Evolutionary conservation across 139 green algal species (phyloP), one percentile per base, ranked within the genome.

Genomic region (Chlorella sorokiniana): DNA sequence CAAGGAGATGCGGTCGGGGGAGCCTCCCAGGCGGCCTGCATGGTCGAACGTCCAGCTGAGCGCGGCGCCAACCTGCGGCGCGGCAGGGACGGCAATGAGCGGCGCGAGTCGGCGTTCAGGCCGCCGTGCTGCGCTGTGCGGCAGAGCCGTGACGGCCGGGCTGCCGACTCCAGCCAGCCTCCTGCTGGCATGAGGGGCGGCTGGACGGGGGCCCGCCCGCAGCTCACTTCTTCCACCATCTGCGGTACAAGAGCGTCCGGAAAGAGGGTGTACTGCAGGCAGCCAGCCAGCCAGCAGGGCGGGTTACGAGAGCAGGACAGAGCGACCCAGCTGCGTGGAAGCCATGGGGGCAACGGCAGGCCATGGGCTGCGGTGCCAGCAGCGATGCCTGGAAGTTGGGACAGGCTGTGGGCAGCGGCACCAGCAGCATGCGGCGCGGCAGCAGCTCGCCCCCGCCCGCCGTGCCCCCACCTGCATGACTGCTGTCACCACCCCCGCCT

Each of bases 21-120:
- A 86, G 25, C 91, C 92, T 25, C 91, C 91, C 56, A 91, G 90
- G 9, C n/a, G 18, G 1, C 8, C 38, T 0, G 81, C 75, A 52
- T 93, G 75, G 75, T 93, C 89, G 8, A 93, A 56, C 0, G 85
- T 88, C 88, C 90, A 95, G 27, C 54, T 85, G n/a, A 96, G 79
- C 0, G 93, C 92, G 2, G 64, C 41, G 14, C 84, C 86, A 1
- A 95, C 88, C 82, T 97, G 73, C 54, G 37, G 33, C 48, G 31
- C 44, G 25, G 11, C 0, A n/a, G 69, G 3, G 10, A 31, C 1
- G n/a, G 44, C n/a, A 4, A n/a, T 2, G 16, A 1, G 62, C 2
- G 8, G 63, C n/a, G 27, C 25, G 63, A 42, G 11, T 10, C 41
- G 63, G 63, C 63, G 48, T 56, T 16, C 11, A 11, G 16, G 48